Evolutionary conservation across 2,329 filamentous ascomycete species (phyloP).

Genomic region (Diplodia mutila): DNA sequence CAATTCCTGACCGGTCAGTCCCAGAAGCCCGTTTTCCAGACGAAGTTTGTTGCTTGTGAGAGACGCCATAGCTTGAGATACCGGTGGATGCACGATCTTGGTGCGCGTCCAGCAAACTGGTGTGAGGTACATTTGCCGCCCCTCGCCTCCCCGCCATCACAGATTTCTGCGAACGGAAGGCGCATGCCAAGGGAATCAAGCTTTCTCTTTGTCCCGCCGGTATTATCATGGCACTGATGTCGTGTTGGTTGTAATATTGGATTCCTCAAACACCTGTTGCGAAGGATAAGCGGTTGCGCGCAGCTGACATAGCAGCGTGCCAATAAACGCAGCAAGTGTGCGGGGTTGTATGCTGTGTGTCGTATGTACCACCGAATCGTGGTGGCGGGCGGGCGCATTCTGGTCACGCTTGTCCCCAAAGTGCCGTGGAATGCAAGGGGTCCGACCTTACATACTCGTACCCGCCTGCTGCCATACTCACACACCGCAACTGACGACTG

Average conservation of each 20-base stretch:
- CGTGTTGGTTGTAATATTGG: background rate
- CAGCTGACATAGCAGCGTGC: background rate
- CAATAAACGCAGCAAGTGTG: background rate
- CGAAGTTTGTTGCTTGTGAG: background rate
- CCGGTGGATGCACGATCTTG: background rate
- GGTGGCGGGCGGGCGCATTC: background rate
- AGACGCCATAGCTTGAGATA: background rate
- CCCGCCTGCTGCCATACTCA: too few species aligned
- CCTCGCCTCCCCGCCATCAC: constrained; percentile 22
- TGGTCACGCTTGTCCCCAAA: background rate
- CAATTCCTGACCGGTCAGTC: constrained; percentile 8
- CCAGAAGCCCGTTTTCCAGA: background rate
- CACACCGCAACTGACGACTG: background rate
- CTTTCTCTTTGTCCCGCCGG: constrained; percentile 6
- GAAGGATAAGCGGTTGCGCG: background rate
- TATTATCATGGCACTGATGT: background rate
- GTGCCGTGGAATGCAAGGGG: constrained; percentile 3
- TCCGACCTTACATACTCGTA: background rate
- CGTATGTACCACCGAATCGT: background rate
- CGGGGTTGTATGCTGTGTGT: background rate
- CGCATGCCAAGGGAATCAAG: background rate
- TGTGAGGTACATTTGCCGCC: background rate
- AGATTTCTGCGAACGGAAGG: constrained; percentile 1
- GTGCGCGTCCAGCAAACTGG: background rate
- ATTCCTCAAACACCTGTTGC: background rate